These are phyloP conservation scores for Moricandia arvensis DNA, from an alignment of 345 rosid genomes.

Conservation along the genomic window DNA sequence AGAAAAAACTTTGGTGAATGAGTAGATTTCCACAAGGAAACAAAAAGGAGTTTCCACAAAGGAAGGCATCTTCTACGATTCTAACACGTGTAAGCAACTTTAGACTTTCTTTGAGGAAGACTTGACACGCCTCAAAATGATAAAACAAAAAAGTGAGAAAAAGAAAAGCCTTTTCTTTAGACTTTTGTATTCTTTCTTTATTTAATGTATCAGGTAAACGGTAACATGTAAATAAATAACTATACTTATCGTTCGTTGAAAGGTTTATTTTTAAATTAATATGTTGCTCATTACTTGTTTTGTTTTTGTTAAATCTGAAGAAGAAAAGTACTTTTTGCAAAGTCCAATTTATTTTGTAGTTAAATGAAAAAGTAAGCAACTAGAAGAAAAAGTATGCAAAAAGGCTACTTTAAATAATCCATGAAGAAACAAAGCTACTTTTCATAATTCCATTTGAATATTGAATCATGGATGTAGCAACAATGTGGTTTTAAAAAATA, in stretches of 20 bases:
- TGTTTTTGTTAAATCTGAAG: not conserved
- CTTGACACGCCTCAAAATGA: conserved; percentile 32
- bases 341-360: not conserved
- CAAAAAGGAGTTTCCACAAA: conserved; percentile 2
- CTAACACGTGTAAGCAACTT: conserved; percentile 18
- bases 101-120: not conserved
- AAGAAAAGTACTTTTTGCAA: not conserved
- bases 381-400: not conserved
- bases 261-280: not conserved
- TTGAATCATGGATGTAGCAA: conserved; percentile 13
- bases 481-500: not conserved
- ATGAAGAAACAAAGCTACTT: conserved; percentile 14
- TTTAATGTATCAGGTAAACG: conserved; percentile 5
- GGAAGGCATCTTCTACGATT: conserved; percentile 24
- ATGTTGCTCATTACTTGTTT: not conserved
- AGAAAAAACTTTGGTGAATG: conserved; percentile 11
- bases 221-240: not conserved
- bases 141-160: not conserved
- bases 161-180: not conserved
- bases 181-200: conserved; percentile 2
- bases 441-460: conserved; percentile 14
- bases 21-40: conserved; percentile 18
- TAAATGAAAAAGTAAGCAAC: not conserved
- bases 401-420: not conserved
- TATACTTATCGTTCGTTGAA: not conserved